phyloP scores from a whole-genome alignment of 495 filamentous ascomycete genomes.

The Xylaria bambusicola region DNA sequence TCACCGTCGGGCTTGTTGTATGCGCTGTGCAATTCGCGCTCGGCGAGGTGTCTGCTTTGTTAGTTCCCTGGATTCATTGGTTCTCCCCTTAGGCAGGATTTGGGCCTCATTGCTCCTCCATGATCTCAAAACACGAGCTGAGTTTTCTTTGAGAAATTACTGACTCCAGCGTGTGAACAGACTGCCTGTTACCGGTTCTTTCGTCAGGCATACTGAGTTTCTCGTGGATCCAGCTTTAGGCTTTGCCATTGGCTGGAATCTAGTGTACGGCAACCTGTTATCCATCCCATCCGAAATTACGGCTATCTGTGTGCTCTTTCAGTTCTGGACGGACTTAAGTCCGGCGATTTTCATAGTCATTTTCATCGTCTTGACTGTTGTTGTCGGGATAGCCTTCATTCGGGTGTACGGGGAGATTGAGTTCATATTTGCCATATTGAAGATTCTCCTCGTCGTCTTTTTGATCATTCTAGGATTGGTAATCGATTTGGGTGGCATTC shows the following conservation, averaged over 20 bases:
- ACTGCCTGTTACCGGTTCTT: constrained; percentile 59
- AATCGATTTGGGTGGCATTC: constrained; percentile 60
- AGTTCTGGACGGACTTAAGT: constrained; percentile 60
- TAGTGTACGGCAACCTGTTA: constrained; percentile 52
- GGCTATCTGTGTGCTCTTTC: constrained; percentile 60
- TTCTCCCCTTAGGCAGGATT: too few relatives aligned
- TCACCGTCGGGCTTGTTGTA: constrained; percentile 51
- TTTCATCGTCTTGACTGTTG: constrained; percentile 56
- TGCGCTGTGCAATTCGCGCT: constrained; percentile 55
- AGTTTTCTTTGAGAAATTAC: too few relatives aligned
- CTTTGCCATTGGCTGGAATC: constrained; percentile 71
- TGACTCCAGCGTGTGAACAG: too few relatives aligned
- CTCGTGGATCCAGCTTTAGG: constrained; percentile 77
- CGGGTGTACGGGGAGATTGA: constrained; percentile 59
- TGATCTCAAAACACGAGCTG: too few relatives aligned
- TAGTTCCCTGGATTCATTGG: too few relatives aligned
- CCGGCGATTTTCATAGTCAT: constrained; percentile 56
- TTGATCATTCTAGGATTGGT: constrained; percentile 55
- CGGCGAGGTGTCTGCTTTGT: constrained; percentile 62
- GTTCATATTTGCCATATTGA: constrained; percentile 59
- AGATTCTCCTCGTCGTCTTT: constrained; percentile 56
- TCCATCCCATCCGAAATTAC: constrained; percentile 62
- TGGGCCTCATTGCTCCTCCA: too few relatives aligned
- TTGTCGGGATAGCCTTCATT: constrained; percentile 56
- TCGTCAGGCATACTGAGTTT: constrained; percentile 67